Percentiles rank a stretch among this genome's conserved stretches.
phyloP scores from a whole-genome alignment of 257 asterid genomes.

The Lavandula angustifolia region DNA sequence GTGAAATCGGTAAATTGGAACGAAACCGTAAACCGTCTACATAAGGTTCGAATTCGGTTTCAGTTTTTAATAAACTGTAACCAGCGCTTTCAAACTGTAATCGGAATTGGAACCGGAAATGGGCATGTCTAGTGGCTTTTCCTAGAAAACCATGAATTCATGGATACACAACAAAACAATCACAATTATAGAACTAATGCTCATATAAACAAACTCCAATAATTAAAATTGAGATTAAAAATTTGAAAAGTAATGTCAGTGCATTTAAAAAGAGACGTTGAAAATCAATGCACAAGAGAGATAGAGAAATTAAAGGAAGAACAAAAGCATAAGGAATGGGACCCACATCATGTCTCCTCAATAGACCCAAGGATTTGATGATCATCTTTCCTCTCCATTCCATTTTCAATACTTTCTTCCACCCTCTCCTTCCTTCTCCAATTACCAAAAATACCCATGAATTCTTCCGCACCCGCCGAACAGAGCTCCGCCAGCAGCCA shows the following conservation, averaged over 20 bases:
- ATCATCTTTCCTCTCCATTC: conserved; percentile 52
- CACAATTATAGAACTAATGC: neutral
- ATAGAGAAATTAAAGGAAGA: conserved; percentile 41
- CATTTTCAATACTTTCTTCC: conserved; percentile 30
- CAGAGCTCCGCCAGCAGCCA: conserved; percentile 39
- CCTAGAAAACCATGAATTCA: conserved; percentile 27
- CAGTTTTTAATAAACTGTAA: too few relatives aligned
- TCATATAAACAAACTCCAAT: conserved; percentile 19
- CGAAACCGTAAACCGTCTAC: too few relatives aligned
- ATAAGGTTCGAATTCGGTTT: too few relatives aligned
- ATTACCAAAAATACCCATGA: conserved; percentile 46
- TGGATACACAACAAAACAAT: conserved; percentile 17
- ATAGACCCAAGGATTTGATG: conserved; percentile 52
- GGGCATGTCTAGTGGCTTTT: too few relatives aligned
- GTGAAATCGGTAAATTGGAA: too few relatives aligned
- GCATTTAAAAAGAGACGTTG: conserved; percentile 43
- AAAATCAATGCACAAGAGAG: conserved; percentile 48
- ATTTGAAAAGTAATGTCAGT: conserved; percentile 30
- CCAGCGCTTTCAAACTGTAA: too few relatives aligned
- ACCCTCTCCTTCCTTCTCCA: conserved; percentile 30
- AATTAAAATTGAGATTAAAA: conserved; percentile 15
- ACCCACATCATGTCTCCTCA: conserved; percentile 70
- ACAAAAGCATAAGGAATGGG: conserved; percentile 61
- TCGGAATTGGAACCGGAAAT: too few relatives aligned
- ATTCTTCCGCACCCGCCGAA: conserved; percentile 41